These are phyloP conservation scores for Lecanicillium sp. DNA, from an alignment of 2,329 filamentous ascomycete genomes.

Conservation along the genomic window DNA sequence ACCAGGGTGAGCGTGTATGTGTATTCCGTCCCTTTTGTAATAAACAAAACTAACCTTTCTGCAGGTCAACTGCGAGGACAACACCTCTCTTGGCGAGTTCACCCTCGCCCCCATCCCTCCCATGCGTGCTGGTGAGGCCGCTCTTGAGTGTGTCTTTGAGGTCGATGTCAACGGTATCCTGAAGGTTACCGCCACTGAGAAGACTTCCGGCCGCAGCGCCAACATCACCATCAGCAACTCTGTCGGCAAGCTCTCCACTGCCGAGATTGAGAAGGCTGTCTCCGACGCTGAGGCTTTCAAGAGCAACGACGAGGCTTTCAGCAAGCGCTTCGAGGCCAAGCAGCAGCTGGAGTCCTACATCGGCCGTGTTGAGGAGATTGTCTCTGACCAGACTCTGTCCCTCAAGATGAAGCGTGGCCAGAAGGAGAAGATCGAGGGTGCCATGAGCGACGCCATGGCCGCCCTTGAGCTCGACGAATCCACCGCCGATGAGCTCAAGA, in stretches of 20 bases:
- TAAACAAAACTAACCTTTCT: too few relatives aligned
- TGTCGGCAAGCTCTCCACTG: slow-evolving; percentile 91
- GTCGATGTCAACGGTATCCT: slow-evolving; percentile 99
- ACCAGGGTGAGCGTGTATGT: slow-evolving; percentile 94
- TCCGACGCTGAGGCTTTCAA: slow-evolving; percentile 98
- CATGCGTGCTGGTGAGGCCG: slow-evolving; percentile 90
- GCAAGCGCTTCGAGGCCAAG: slow-evolving; percentile 98
- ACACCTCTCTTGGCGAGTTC: slow-evolving; percentile 96
- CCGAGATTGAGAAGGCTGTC: slow-evolving; percentile 98
- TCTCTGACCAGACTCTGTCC: slow-evolving; percentile 91
- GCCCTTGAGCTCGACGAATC: slow-evolving; percentile 95
- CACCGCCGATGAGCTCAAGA: slow-evolving; percentile 90
- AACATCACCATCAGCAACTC: slow-evolving; percentile 99
- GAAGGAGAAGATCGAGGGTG: slow-evolving; percentile 99
- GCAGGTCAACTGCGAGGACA: slow-evolving; percentile 98
- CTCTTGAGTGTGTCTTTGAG: slow-evolving; percentile 97
- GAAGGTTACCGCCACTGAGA: slow-evolving; percentile 98
- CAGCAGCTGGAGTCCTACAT: slow-evolving; percentile 99
- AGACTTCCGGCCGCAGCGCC: slow-evolving; percentile 93
- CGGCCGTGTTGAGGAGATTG: slow-evolving; percentile 95
- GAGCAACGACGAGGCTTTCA: slow-evolving; percentile 94
- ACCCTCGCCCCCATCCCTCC: slow-evolving; percentile 83
- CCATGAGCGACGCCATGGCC: slow-evolving; percentile 94
- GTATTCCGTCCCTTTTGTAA: too few relatives aligned
- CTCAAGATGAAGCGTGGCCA: slow-evolving; percentile 98